A percentile compares a stretch with the other conserved stretches of the same genome.
phyloP scores from a whole-genome alignment of 2,329 filamentous ascomycete genomes.

The Sphaerulina populicola region DNA sequence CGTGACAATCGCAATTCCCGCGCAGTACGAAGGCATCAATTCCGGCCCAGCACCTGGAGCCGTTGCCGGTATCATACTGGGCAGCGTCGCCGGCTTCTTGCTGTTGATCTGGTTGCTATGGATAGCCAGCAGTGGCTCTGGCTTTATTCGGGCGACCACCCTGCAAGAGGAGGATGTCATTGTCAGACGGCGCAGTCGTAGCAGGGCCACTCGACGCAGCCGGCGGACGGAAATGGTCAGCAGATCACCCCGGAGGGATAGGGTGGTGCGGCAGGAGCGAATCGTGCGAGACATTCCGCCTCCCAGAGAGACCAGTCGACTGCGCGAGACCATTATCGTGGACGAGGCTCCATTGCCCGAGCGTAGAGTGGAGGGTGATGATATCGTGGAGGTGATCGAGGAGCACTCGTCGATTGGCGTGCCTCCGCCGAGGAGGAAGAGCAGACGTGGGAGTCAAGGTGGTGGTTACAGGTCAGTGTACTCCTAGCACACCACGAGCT shows the following conservation, averaged over 20 bases:
- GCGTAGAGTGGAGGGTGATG: constrained; percentile 42
- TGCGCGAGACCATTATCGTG: constrained; percentile 36
- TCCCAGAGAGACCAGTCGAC: constrained; percentile 24
- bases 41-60: constrained; percentile 48
- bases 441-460: constrained; percentile 32
- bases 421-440: constrained; percentile 34
- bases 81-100: constrained; percentile 47
- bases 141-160: constrained; percentile 25
- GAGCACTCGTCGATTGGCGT: constrained; percentile 42
- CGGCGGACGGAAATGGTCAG: constrained; percentile 29
- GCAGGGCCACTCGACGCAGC: constrained; percentile 21
- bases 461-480: constrained; percentile 42
- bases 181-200: constrained; percentile 26
- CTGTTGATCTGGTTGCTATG: constrained; percentile 47
- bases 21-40: constrained; percentile 51
- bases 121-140: constrained; percentile 31
- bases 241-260: constrained; percentile 25
- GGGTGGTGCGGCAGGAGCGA: constrained; percentile 31
- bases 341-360: constrained; percentile 34
- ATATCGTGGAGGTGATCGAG: constrained; percentile 53
- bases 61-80: constrained; percentile 53
- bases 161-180: constrained; percentile 30
- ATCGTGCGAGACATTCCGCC: constrained; percentile 29
- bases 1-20: constrained; percentile 21
- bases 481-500: constrained; percentile 2